A percentile compares a stretch with the other conserved stretches of the same genome.
These are phyloP conservation scores for Lolium rigidum DNA, from an alignment of 176 grass and related monocot species.

Conservation along the genomic window DNA sequence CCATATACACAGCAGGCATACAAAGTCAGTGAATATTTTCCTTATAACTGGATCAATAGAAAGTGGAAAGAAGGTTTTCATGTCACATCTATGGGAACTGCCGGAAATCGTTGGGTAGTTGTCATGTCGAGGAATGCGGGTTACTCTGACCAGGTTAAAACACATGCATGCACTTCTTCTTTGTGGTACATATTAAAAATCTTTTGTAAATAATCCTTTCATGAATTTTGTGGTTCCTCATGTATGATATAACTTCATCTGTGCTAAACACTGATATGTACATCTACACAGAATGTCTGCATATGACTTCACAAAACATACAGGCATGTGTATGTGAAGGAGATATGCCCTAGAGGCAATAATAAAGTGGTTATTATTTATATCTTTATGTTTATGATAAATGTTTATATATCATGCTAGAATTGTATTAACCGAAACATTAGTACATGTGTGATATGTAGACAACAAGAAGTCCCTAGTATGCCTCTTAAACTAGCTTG, in stretches of 20 bases:
- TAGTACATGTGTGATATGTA: no score
- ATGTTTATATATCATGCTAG: no score
- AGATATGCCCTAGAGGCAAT: no score
- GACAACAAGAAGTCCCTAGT: no score
- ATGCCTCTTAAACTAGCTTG: no score
- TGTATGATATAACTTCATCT: neutral
- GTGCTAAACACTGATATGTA: neutral
- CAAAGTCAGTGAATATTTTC: conserved; percentile 85
- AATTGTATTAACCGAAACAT: no score
- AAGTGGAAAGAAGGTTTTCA: conserved; percentile 96
- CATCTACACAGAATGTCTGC: neutral
- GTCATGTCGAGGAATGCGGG: conserved; percentile 76
- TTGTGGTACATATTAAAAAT: neutral
- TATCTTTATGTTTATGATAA: no score
- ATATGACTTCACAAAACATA: neutral
- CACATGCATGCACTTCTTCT: neutral
- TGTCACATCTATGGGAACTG: conserved; percentile 81
- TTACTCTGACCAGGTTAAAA: conserved; percentile 67
- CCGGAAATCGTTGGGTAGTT: conserved; percentile 73
- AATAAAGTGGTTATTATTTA: no score
- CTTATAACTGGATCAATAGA: conserved; percentile 87
- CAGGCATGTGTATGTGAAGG: no score
- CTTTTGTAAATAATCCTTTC: neutral
- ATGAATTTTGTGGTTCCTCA: conserved; percentile 11
- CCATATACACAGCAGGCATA: conserved; percentile 76